These are phyloP conservation scores for Flammula alnicola DNA, from an alignment of 1,284 basidiomycete genomes.

Conservation along the genomic window DNA sequence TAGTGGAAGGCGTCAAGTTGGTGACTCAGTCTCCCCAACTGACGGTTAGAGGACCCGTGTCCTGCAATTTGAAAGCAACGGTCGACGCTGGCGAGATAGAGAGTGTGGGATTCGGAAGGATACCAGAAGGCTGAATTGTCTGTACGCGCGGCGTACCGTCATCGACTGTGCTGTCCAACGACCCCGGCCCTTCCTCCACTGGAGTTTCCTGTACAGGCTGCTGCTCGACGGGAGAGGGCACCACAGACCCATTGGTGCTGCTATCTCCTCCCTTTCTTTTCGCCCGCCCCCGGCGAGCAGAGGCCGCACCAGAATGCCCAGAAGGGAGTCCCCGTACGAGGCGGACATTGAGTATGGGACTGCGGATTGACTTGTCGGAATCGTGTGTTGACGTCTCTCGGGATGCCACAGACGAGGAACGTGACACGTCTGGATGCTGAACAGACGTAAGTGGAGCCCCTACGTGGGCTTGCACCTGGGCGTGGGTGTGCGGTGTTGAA, in stretches of 20 bases:
- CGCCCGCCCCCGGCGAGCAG: conserved; percentile 8
- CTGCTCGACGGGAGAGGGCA: not conserved
- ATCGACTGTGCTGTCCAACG: not conserved
- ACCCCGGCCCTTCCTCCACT: no score
- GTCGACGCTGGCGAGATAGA: conserved; percentile 11
- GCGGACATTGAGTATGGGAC: conserved; percentile 16
- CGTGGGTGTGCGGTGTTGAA: conserved; percentile 7
- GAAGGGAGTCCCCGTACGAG: conserved; percentile 9
- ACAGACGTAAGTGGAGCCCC: conserved; percentile 13
- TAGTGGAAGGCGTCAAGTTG: no score
- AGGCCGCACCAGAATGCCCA: not conserved
- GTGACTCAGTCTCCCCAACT: conserved; percentile 17
- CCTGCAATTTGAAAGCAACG: not conserved
- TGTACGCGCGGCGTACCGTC: conserved; percentile 13
- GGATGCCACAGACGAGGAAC: conserved; percentile 1
- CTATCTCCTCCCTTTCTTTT: conserved; percentile 1
- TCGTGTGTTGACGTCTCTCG: conserved; percentile 3
- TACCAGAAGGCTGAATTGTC: not conserved
- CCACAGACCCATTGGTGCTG: not conserved
- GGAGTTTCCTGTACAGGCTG: not conserved
- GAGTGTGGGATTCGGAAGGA: not conserved
- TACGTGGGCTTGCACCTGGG: conserved; percentile 12
- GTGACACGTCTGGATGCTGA: conserved; percentile 2
- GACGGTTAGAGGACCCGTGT: conserved; percentile 11
- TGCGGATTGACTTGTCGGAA: conserved; percentile 7